These are phyloP conservation scores for Fusarium cicatricum DNA, from an alignment of 2,329 filamentous ascomycete genomes.

Conservation along the genomic window DNA sequence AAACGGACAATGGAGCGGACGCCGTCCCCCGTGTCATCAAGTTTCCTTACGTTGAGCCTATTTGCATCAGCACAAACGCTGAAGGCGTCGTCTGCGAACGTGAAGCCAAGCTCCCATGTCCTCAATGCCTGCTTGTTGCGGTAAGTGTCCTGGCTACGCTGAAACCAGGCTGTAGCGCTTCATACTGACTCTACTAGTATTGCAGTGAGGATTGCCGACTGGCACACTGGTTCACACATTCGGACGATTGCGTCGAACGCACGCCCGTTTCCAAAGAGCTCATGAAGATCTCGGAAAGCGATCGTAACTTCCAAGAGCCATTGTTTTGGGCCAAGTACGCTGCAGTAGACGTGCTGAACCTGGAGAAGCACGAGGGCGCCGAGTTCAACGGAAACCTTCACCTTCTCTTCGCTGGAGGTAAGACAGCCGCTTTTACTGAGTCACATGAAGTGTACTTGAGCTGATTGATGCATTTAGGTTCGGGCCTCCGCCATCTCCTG, in stretches of 20 bases:
- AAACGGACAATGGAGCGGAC: neutral
- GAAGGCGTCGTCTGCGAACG: constrained; percentile 2
- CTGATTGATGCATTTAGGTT: constrained; percentile 14
- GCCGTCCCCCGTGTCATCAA: too few relatives aligned
- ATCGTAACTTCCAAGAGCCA: too few relatives aligned
- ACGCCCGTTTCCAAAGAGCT: too few relatives aligned
- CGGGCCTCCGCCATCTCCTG: constrained; percentile 38
- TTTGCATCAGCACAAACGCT: constrained; percentile 12
- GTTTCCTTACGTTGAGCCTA: constrained; percentile 2
- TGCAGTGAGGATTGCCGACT: constrained; percentile 31
- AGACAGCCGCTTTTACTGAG: constrained; percentile 1
- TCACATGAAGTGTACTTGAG: neutral
- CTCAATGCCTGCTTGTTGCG: constrained; percentile 30
- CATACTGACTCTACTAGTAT: constrained; percentile 32
- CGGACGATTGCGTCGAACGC: neutral
- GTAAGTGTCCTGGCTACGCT: constrained; percentile 15
- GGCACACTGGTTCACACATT: constrained; percentile 18
- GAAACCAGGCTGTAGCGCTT: too few relatives aligned
- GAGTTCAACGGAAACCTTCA: constrained; percentile 30
- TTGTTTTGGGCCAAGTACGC: constrained; percentile 31
- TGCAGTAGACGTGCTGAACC: constrained; percentile 40
- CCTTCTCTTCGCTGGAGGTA: constrained; percentile 38
- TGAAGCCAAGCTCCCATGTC: constrained; percentile 20
- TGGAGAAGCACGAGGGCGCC: constrained; percentile 40
- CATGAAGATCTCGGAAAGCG: too few relatives aligned